phyloP scores from a whole-genome alignment of 305 asterid genomes.

The Rubia occidens region DNA sequence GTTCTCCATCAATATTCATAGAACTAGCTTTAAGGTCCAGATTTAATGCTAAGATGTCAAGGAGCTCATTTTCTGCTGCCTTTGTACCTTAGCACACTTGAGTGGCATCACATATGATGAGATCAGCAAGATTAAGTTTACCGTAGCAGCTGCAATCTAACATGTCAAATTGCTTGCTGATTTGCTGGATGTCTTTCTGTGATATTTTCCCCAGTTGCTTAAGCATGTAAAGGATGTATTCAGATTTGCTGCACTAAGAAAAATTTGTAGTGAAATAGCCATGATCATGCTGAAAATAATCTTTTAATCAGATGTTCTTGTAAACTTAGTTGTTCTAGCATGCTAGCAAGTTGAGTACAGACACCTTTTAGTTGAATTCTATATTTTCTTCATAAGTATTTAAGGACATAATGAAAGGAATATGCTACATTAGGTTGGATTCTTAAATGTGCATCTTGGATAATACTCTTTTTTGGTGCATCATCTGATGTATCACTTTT shows the following conservation, averaged over 20 bases:
- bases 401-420: background rate
- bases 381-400: background rate
- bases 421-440: background rate
- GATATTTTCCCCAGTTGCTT: constrained; percentile 15
- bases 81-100: background rate
- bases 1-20: background rate
- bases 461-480: background rate
- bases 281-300: background rate
- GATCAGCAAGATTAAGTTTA: constrained; percentile 10
- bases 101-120: constrained; percentile 5
- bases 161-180: constrained; percentile 16
- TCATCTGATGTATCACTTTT: too few species aligned
- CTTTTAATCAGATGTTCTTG: background rate
- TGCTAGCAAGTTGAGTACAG: background rate
- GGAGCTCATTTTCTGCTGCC: background rate
- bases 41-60: background rate
- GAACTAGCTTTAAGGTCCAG: background rate
- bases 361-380: background rate
- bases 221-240: constrained; percentile 16
- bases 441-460: background rate
- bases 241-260: constrained; percentile 13
- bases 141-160: constrained; percentile 14
- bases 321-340: background rate
- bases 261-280: background rate
- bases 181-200: constrained; percentile 15